phyloP scores from a whole-genome alignment of 2,329 filamentous ascomycete genomes.

The Gnomoniopsis smithogilvyi region DNA sequence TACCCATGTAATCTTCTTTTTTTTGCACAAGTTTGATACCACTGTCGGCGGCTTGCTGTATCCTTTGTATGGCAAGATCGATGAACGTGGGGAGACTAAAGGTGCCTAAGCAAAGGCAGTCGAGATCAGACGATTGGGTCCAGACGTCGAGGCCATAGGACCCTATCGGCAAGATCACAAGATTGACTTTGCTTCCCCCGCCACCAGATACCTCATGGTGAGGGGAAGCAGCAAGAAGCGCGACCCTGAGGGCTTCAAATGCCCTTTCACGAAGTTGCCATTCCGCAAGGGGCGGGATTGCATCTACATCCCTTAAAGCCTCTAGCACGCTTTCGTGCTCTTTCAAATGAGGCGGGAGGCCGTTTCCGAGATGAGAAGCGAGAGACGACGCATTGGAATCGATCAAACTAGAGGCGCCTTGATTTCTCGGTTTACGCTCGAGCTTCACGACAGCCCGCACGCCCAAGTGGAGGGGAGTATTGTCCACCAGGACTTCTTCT shows the following conservation, averaged over 20 bases:
- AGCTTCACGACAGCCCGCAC: conserved; percentile 42
- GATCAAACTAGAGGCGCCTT: conserved; percentile 19
- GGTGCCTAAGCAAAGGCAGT: conserved; percentile 62
- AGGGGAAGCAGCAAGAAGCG: conserved; percentile 32
- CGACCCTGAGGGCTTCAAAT: conserved; percentile 40
- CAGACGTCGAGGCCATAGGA: conserved; percentile 64
- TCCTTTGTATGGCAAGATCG: conserved; percentile 50
- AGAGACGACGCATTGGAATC: background rate
- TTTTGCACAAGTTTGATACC: conserved; percentile 52
- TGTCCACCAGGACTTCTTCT: conserved; percentile 16
- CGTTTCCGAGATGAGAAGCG: conserved; percentile 5
- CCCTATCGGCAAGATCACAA: conserved; percentile 60
- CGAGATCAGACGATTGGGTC: conserved; percentile 59
- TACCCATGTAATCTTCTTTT: conserved; percentile 56
- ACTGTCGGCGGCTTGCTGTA: conserved; percentile 42
- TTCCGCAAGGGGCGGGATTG: conserved; percentile 47
- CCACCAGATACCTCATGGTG: conserved; percentile 11
- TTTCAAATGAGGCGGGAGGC: conserved; percentile 28
- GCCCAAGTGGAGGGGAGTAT: conserved; percentile 58
- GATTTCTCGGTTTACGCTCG: conserved; percentile 9
- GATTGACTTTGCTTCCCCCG: conserved; percentile 27
- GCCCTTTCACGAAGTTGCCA: conserved; percentile 37
- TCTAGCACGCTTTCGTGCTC: conserved; percentile 32
- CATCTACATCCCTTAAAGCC: conserved; percentile 33
- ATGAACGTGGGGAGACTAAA: conserved; percentile 62